Evolutionary conservation across 164 flowering plant species (phyloP), one percentile per base, ranked within the genome.

Genomic region (Houttuynia cordata): DNA sequence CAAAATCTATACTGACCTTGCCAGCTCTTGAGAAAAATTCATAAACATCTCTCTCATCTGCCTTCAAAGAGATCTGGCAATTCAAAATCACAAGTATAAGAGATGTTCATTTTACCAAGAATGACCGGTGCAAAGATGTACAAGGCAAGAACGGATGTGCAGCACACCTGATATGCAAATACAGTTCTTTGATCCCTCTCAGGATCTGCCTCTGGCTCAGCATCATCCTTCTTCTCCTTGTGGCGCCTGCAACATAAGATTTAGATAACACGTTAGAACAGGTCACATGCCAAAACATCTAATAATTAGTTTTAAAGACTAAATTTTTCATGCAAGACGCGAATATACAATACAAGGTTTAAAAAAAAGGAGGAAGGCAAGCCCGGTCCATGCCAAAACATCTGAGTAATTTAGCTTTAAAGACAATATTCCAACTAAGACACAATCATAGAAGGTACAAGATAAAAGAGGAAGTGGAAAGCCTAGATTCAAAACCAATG

Each of bases 111-210:
- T 34, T 4, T 42, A 25, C 39, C 39, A 60, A 30, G 20, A 51
- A n/a, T 51, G 19, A 25, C 21, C 10, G 12, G 22, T 12, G 20
- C 37, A 57, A 47, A 12, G 50, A 15, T 9, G 8, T 53, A 21
- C 24, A 68, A 63, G 47, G 45, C 10, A 69, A 53, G 58, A 18
- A 1, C 8, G 51, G 25, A 49, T 18, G 12, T 22, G 19, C 24
- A 24, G 22, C 3, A 21, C 59, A 92, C 98, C 96, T 92, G 98
- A 75, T 92, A 92, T 20, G 97, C 98, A 80, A 92, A 92, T 53
- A 92, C 98, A 71, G 98, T 92, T 76, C 97, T 81, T 75, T 92
- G 98, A 66, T 92, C 98, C 77, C 98, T 81, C 67, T 92, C 98
- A 66, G 97, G 98, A 71, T 92, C 98, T 72, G 86, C 93, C 78